Evolutionary conservation across 257 asterid genomes (phyloP).

Genomic region (Nicotiana tomentosiformis): DNA sequence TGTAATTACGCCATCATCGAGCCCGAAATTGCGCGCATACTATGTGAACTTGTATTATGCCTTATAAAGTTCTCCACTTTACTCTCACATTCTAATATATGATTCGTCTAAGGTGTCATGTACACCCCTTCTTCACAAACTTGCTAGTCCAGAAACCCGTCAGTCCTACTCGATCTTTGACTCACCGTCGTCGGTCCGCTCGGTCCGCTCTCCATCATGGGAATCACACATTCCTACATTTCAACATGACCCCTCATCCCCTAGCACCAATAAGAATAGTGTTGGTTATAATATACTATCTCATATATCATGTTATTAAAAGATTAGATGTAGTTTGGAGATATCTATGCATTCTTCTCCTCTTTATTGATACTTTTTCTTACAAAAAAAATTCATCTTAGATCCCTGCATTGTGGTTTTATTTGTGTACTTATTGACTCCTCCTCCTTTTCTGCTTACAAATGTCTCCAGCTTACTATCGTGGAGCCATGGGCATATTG

Average conservation of each 20-base stretch:
- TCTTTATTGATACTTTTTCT: neutral
- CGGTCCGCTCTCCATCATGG: too few relatives aligned
- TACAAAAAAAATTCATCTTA: neutral
- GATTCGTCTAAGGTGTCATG: too few relatives aligned
- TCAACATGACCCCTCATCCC: neutral
- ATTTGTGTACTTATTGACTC: neutral
- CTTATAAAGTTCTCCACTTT: too few relatives aligned
- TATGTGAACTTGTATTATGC: too few relatives aligned
- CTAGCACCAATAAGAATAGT: neutral
- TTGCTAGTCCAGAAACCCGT: too few relatives aligned
- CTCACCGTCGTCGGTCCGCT: too few relatives aligned
- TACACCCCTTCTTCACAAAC: too few relatives aligned
- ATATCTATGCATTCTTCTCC: neutral
- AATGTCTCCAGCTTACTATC: conserved; percentile 33
- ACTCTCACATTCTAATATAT: too few relatives aligned
- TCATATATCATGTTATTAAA: neutral
- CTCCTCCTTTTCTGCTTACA: neutral
- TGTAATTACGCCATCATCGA: too few relatives aligned
- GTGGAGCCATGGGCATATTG: conserved; percentile 49
- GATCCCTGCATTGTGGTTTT: neutral
- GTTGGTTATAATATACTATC: neutral
- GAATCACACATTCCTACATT: neutral
- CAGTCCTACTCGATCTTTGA: too few relatives aligned
- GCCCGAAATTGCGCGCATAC: too few relatives aligned
- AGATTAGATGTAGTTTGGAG: neutral